Conservation (phyloP, 1,284 basidiomycete genomes). For the Cerrena zonata region DNA sequence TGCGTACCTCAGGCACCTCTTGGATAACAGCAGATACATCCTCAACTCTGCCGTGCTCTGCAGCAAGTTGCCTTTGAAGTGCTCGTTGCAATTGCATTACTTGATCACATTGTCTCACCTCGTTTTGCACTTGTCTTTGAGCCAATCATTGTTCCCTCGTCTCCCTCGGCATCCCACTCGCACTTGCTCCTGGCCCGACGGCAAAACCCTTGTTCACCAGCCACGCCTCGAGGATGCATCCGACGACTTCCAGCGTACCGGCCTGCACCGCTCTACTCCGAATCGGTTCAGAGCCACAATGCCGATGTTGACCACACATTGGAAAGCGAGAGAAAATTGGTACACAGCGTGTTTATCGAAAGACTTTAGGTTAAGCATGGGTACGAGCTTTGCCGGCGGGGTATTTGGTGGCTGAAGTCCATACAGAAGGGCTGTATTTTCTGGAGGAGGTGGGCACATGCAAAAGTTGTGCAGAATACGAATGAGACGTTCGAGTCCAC, state of each 20-base stretch:
- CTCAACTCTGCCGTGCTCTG: slow-evolving; percentile 15
- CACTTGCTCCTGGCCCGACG: slow-evolving; percentile 61
- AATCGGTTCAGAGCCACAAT: slow-evolving; percentile 92
- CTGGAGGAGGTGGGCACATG: slow-evolving; percentile 68
- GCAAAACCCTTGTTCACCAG: slow-evolving; percentile 78
- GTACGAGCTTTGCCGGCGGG: slow-evolving; percentile 45
- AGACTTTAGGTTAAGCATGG: slow-evolving; percentile 58
- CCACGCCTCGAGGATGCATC: slow-evolving; percentile 92
- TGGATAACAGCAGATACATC: slow-evolving; percentile 12
- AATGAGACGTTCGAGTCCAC: slow-evolving; percentile 92
- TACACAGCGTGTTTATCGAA: slow-evolving; percentile 83
- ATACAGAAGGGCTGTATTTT: slow-evolving; percentile 69
- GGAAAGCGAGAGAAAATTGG: slow-evolving; percentile 88
- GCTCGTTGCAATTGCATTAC: slow-evolving; percentile 52
- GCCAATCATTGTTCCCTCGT: slow-evolving; percentile 64
- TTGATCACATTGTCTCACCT: slow-evolving; percentile 54
- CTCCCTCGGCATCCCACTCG: slow-evolving; percentile 60
- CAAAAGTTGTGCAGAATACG: slow-evolving; percentile 88
- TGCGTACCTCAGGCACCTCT: slow-evolving; percentile 15
- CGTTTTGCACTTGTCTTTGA: slow-evolving; percentile 47
- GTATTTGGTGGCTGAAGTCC: slow-evolving; percentile 61
- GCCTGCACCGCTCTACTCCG: slow-evolving; percentile 92
- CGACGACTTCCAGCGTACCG: slow-evolving; percentile 90
- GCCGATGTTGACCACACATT: slow-evolving; percentile 96
- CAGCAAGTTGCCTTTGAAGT: slow-evolving; percentile 45